Evolutionary conservation across 1,139 yeast species (phyloP), one percentile per base, ranked within the genome.

Genomic region (Geotrichum restrictum): DNA sequence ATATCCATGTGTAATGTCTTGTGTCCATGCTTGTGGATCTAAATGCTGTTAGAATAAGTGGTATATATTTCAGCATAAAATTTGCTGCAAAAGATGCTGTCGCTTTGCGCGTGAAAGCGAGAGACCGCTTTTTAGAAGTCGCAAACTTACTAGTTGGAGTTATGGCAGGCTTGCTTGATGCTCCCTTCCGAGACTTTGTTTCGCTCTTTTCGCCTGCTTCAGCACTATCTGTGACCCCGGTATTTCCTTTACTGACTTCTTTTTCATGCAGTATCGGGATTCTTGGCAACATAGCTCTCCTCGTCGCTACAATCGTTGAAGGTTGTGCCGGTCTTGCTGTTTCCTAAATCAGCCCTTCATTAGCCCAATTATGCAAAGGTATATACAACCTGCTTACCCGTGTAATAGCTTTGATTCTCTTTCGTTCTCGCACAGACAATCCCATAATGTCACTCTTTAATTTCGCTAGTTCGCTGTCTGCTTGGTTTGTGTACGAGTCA

Each of bases 1-100:
- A 52, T 88, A 80, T n/a, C 95, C 95, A 64, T 85, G 91, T 49
- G 85, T 79, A 24, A 93, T 89, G 66, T 94, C 98, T 67, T 89
- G 96, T 29, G 94, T 89, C 95, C 96, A 89, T 61, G 85, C 85
- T 52, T 82, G 78, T 60, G 89, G 44, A 14, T 49, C 45, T 41
- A 40, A 24, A n/a, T 8, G 49, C 22, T 18, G 50, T 37, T 43
- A 47, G 27, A n/a, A 48, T 31, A n/a, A n/a, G n/a, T n/a, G n/a
- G n/a, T n/a, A n/a, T n/a, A n/a, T n/a, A n/a, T n/a, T n/a, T n/a
- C n/a, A n/a, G n/a, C n/a, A n/a, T n/a, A n/a, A n/a, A n/a, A n/a
- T n/a, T n/a, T n/a, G 29, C 29, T 24, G 29, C 29, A 24, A 24
- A 24, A 10, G 38, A 32, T n/a, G 38, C 31, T 29, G 32, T 42